A percentile compares a stretch with the other conserved stretches of the same genome.
These are phyloP conservation scores for Fusarium lyarnte DNA, from an alignment of 2,329 filamentous ascomycete genomes.

Conservation along the genomic window DNA sequence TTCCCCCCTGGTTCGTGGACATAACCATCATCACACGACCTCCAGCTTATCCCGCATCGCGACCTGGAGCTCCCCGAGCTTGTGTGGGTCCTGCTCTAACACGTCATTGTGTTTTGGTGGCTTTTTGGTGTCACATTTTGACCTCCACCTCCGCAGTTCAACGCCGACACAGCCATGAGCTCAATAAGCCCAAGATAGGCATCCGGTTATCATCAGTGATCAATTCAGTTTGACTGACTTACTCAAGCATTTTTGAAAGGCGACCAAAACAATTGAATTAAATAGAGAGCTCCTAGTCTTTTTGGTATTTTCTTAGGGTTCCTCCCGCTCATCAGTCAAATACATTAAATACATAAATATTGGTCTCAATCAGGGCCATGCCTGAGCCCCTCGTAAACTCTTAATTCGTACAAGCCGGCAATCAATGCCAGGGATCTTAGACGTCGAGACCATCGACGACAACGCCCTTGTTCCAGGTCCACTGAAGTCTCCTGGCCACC, in stretches of 20 bases:
- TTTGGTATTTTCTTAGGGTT: slow-evolving; percentile 44
- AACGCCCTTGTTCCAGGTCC: slow-evolving; percentile 86
- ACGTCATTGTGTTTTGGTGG: slow-evolving; percentile 34
- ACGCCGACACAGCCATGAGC: slow-evolving; percentile 7
- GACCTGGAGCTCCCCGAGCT: slow-evolving; percentile 43
- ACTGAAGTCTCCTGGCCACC: slow-evolving; percentile 79
- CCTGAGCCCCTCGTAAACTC: slow-evolving; percentile 37
- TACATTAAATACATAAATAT: slow-evolving; percentile 41
- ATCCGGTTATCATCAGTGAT: background rate
- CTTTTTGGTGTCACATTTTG: slow-evolving; percentile 15
- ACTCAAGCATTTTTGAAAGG: background rate
- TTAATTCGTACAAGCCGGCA: slow-evolving; percentile 42
- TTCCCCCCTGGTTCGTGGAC: slow-evolving; percentile 17
- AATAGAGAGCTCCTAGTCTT: slow-evolving; percentile 44
- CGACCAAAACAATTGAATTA: slow-evolving; percentile 35
- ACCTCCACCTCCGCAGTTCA: slow-evolving; percentile 42
- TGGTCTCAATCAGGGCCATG: slow-evolving; percentile 36
- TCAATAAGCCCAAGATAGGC: background rate
- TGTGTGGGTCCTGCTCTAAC: slow-evolving; percentile 40
- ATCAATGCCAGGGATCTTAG: slow-evolving; percentile 56
- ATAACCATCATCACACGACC: slow-evolving; percentile 29
- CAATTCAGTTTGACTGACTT: background rate
- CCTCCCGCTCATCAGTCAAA: slow-evolving; percentile 39
- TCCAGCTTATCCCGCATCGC: slow-evolving; percentile 36
- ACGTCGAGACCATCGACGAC: slow-evolving; percentile 88